Conservation (phyloP, 129 eudicot genomes). For the Rutidosis leptorrhynchoides region DNA sequence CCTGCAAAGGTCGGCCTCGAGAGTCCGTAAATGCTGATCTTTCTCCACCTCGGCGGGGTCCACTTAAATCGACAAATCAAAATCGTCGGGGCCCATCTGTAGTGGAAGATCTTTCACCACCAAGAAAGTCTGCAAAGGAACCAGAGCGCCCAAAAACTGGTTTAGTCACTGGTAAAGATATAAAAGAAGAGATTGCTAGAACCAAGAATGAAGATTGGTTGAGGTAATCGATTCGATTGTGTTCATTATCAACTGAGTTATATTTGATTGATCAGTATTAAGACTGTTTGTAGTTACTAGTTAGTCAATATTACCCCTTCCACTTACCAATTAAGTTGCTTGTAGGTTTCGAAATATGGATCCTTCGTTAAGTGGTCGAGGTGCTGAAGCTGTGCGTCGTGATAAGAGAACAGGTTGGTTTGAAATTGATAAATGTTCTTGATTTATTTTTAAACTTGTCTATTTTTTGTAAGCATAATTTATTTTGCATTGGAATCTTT, state of each 20-base stretch:
- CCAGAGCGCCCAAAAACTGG: conserved; percentile 62
- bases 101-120: conserved; percentile 67
- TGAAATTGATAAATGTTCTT: neutral
- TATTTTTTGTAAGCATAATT: conserved; percentile 3
- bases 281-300: neutral
- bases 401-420: conserved; percentile 62
- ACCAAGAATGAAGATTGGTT: conserved; percentile 62
- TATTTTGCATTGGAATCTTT: conserved; percentile 17
- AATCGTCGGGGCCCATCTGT: conserved; percentile 23
- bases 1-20: conserved; percentile 22
- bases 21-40: conserved; percentile 20
- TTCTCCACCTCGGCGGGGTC: conserved; percentile 50
- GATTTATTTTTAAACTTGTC: neutral
- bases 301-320: neutral
- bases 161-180: conserved; percentile 75
- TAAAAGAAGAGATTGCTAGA: conserved; percentile 67
- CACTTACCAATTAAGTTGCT: conserved; percentile 18
- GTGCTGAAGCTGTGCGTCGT: conserved; percentile 78
- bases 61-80: conserved; percentile 17
- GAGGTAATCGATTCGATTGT: conserved; percentile 43
- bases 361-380: conserved; percentile 78
- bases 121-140: conserved; percentile 41
- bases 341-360: conserved; percentile 73
- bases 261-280: neutral
- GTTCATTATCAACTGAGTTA: neutral